Conservation (phyloP, 352 stramenopile genomes). For the Phytophthora litchii region DNA sequence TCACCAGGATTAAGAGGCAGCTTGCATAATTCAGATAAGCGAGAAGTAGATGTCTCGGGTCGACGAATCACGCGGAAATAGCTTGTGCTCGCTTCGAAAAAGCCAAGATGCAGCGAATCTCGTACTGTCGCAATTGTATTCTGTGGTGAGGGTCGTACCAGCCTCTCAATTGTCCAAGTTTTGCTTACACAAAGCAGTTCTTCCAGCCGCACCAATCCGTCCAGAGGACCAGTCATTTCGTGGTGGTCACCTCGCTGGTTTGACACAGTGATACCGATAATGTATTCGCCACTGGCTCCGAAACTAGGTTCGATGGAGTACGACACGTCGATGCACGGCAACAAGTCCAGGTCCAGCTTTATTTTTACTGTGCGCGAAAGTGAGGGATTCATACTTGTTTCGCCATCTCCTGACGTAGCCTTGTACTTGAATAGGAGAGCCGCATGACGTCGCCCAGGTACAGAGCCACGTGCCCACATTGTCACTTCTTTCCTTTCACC, state of each 20-base stretch:
- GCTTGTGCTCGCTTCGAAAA: slow-evolving; percentile 74
- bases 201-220: slow-evolving; percentile 53
- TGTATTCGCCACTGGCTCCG: slow-evolving; percentile 63
- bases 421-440: slow-evolving; percentile 80
- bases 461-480: slow-evolving; percentile 55
- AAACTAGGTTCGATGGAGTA: slow-evolving; percentile 81
- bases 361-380: slow-evolving; percentile 53
- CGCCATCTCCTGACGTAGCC: slow-evolving; percentile 25
- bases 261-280: slow-evolving; percentile 71
- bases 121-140: slow-evolving; percentile 12
- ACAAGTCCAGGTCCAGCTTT: slow-evolving; percentile 62
- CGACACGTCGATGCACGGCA: slow-evolving; percentile 63
- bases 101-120: slow-evolving; percentile 53
- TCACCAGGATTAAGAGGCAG: slow-evolving; percentile 27
- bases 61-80: slow-evolving; percentile 75
- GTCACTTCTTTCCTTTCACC: slow-evolving; percentile 56
- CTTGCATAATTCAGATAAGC: slow-evolving; percentile 13
- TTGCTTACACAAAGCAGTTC: slow-evolving; percentile 68
- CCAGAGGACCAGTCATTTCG: slow-evolving; percentile 20
- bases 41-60: background rate
- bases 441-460: slow-evolving; percentile 48
- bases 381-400: slow-evolving; percentile 13
- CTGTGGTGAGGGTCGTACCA: slow-evolving; percentile 26
- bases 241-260: slow-evolving; percentile 52
- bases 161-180: slow-evolving; percentile 60